A percentile compares a stretch with the other conserved stretches of the same genome.
Evolutionary conservation across 192 early-diverging fungal genomes (phyloP).

Genomic region (Umbelopsis isabellina): DNA sequence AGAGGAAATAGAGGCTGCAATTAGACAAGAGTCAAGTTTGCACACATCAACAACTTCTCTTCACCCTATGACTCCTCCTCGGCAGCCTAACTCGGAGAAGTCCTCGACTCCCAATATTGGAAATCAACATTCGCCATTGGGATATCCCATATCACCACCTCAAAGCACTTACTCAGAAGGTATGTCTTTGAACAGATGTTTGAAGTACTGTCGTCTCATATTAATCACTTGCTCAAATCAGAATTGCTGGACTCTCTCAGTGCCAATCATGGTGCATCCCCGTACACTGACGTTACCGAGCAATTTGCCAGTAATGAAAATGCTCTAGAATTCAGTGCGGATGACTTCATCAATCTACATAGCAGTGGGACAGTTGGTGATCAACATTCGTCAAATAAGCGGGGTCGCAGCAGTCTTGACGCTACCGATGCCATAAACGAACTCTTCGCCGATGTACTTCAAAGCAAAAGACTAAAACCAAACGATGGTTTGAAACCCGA

Average conservation of each 20-base stretch:
- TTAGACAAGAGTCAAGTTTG: background rate
- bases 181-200: background rate
- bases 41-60: constrained; percentile 8
- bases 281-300: constrained; percentile 21
- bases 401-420: constrained; percentile 1
- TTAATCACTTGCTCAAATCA: background rate
- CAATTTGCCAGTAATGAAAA: constrained; percentile 22
- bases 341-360: constrained; percentile 20
- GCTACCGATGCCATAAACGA: constrained; percentile 19
- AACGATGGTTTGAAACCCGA: constrained; percentile 26
- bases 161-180: constrained; percentile 38
- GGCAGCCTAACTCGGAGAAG: background rate
- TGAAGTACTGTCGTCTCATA: background rate
- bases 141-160: constrained; percentile 33
- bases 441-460: constrained; percentile 26
- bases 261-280: background rate
- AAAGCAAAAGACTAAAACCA: constrained; percentile 4
- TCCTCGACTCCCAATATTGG: background rate
- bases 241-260: background rate
- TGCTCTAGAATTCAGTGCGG: constrained; percentile 11
- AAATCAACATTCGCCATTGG: constrained; percentile 7
- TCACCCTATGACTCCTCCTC: constrained; percentile 22
- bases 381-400: background rate
- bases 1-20: constrained; percentile 23
- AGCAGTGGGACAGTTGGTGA: background rate